Base-by-base conservation (phyloP, 768 basidiomycete genomes). In the Termitomyces sp. region DNA sequence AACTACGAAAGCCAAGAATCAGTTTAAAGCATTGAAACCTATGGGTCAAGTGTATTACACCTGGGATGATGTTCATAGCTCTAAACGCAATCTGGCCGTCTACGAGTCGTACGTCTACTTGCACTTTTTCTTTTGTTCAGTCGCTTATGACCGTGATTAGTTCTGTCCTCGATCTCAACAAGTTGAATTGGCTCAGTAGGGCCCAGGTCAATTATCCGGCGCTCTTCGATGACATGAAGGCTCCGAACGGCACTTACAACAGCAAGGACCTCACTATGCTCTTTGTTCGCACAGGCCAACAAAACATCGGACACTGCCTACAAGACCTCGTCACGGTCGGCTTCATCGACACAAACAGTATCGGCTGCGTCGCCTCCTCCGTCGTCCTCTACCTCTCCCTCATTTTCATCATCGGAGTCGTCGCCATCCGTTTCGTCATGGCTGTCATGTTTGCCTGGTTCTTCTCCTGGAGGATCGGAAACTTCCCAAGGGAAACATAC, bases 391-490 rank as follows among this genome's bases (percentile, higher is more conserved):
- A 94, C 73, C 81, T 96, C 59, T 98, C 96, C 51, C 88, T 98
- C 68, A 84, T 94, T 66, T 97, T 98, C 84, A 98, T 99, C 73
- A 89, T 96, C 64, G 96, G 96, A 62, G 96, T 98, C 63, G 96
- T 98, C 65, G 82, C 85, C 57, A 94, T 97, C 73, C 92, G 94
- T 39, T 99, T 98, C 77, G 79, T 84, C 67, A 96, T 98, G 94
- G 97, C 97, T 51, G 92, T 97, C 70, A 81, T 96, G 72, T 99
- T 98, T 75, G 84, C 91, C 28, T 99, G 97, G 97, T 98, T 98
- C 84, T 90, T 92, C 73, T 94, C 91, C n/a, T 94, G 92, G 89
- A 87, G 87, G 69, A 81, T 99, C 45, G 97, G 97, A 52, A 90
- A 92, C 65, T 98, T 96, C 82, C 90, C 91, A 63, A 83, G 85